Conservation (phyloP, 805 yeast species). For the Candida xiaguanensis region DNA sequence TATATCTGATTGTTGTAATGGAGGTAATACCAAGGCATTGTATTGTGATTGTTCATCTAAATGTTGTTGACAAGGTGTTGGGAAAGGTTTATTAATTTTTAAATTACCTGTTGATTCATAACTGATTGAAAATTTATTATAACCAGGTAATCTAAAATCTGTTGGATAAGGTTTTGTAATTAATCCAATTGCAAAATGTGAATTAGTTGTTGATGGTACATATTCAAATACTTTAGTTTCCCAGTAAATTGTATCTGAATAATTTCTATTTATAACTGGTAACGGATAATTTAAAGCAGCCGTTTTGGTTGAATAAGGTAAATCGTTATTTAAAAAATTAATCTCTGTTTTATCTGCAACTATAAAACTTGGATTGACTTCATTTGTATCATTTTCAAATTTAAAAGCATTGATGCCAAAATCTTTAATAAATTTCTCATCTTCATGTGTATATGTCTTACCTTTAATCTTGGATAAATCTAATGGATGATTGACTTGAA, state of each 20-base stretch:
- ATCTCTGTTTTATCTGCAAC: constrained; percentile 41
- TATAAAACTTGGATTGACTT: constrained; percentile 28
- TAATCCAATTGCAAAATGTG: constrained; percentile 62
- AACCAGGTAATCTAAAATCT: constrained; percentile 68
- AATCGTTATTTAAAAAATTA: constrained; percentile 31
- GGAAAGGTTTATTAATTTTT: constrained; percentile 62
- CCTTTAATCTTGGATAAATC: constrained; percentile 30
- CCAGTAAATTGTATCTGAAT: constrained; percentile 52
- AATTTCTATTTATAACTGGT: constrained; percentile 31
- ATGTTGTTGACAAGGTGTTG: constrained; percentile 44
- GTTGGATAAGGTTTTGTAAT: constrained; percentile 72
- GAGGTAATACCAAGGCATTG: constrained; percentile 48
- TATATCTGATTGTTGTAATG: constrained; percentile 49
- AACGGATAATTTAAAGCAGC: constrained; percentile 36
- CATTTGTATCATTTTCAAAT: constrained; percentile 33
- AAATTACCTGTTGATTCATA: constrained; percentile 72
- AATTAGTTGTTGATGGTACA: constrained; percentile 27
- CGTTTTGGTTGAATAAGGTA: constrained; percentile 38
- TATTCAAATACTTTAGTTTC: constrained; percentile 47
- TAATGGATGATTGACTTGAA: constrained; percentile 28
- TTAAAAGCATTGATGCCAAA: constrained; percentile 38
- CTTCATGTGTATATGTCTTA: constrained; percentile 25
- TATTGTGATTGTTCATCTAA: constrained; percentile 35
- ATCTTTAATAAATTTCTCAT: constrained; percentile 29
- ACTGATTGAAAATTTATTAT: constrained; percentile 63